Evolutionary conservation across 2,329 filamentous ascomycete species (phyloP), one percentile per base, ranked within the genome.

Genomic region (Hansfordia pulvinata): DNA sequence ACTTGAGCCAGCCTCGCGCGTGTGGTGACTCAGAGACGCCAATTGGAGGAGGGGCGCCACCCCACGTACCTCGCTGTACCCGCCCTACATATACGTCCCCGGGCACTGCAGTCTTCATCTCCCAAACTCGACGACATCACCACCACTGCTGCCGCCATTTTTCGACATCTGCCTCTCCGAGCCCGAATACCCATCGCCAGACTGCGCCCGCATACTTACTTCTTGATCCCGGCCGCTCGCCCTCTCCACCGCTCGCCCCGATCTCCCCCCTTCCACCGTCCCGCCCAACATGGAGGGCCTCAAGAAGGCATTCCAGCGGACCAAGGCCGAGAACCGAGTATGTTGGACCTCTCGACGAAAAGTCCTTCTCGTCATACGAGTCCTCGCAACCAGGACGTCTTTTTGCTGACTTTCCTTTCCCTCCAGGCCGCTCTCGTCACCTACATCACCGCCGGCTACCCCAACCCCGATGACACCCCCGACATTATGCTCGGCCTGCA

Each of bases 361-460:
- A 43, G 44, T 44, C 45, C 27, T 30, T 33, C 11, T 18, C 19
- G 20, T 22, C 28, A 19, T 15, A n/a, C 12, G 17, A 12, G 10
- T 22, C 16, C 19, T 25, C 26, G 14, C 16, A 26, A 26, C 13
- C 17, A 6, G 11, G 4, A 10, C 19, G 27, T 17, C 14, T n/a
- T 13, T 16, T 12, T 30, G 28, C 8, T 28, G 26, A 24, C 30
- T 19, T 20, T 23, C 33, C 36, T 34, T 24, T 8, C 14, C 45
- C 5, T 33, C 37, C 51, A 90, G 69, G 63, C 82, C 39, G 88
- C 90, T 26, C 68, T 98, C 35, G 83, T 98, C 37, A 86, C 86
- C 16, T 98, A 98, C 64, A 84, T 94, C 48, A 98, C 90, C 15
- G 86, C 88, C 31, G 90, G 90, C 30, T 98, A 76, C 50, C 90